phyloP scores from a whole-genome alignment of 805 yeast species.

The Yarrowia divulgata region DNA sequence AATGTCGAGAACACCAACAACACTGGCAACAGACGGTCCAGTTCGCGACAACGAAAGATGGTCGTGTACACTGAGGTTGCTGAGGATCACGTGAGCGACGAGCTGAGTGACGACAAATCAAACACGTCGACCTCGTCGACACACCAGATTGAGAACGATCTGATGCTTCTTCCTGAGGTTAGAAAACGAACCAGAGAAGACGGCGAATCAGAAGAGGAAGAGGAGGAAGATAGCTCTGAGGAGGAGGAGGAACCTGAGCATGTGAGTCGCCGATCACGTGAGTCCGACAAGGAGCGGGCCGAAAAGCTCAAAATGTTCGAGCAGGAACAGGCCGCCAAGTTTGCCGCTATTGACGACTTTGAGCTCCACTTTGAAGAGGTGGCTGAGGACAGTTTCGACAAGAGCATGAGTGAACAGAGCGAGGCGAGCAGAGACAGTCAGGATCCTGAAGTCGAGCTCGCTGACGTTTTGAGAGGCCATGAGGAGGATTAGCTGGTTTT shows the following conservation, averaged over 20 bases:
- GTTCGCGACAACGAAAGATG: background rate
- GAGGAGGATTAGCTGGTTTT: background rate
- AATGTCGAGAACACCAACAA: background rate
- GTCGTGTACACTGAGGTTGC: background rate
- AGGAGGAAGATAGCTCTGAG: background rate
- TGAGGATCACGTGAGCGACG: slow-evolving; percentile 4
- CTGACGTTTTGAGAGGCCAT: background rate
- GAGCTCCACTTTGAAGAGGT: slow-evolving; percentile 40
- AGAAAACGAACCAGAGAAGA: background rate
- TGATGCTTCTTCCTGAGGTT: slow-evolving; percentile 5
- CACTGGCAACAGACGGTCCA: background rate
- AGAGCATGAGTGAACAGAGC: slow-evolving; percentile 18
- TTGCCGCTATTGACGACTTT: slow-evolving; percentile 42
- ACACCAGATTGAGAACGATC: slow-evolving; percentile 27
- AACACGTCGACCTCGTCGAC: background rate
- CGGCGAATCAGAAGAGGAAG: background rate
- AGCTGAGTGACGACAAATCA: background rate
- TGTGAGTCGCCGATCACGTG: background rate
- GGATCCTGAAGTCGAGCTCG: slow-evolving; percentile 12
- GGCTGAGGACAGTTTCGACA: slow-evolving; percentile 14
- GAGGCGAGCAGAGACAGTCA: background rate
- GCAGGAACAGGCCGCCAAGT: slow-evolving; percentile 40
- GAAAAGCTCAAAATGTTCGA: background rate
- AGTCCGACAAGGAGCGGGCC: slow-evolving; percentile 14
- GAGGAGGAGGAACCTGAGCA: background rate